Conservation (phyloP, 495 filamentous ascomycete genomes). For the Cryomyces minteri region DNA sequence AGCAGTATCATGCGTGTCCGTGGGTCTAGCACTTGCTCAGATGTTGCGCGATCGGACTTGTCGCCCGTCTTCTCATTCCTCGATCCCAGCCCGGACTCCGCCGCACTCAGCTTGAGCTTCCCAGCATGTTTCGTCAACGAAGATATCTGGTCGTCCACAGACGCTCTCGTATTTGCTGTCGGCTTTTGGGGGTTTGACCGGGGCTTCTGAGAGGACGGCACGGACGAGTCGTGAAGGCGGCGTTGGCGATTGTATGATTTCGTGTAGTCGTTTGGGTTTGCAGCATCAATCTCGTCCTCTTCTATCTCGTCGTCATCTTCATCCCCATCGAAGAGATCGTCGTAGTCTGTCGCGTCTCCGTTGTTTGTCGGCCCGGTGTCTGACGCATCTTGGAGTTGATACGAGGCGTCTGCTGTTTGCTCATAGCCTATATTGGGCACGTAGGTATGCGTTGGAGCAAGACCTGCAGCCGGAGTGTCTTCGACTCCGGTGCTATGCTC, state of each 20-base stretch:
- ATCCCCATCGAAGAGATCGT: conserved; percentile 38
- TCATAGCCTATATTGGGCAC: not conserved
- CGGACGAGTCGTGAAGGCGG: conserved; percentile 36
- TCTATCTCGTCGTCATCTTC: conserved; percentile 33
- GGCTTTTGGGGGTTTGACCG: conserved; percentile 76
- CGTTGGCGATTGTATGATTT: conserved; percentile 85
- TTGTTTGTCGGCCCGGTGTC: conserved; percentile 19
- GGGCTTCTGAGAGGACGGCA: conserved; percentile 34
- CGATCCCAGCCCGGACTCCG: conserved; percentile 34
- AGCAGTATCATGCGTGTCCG: conserved; percentile 86
- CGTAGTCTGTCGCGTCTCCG: conserved; percentile 37
- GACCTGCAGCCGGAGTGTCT: not conserved
- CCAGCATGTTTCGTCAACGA: conserved; percentile 67
- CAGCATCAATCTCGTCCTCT: conserved; percentile 36
- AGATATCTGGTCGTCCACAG: conserved; percentile 73
- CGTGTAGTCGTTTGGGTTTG: conserved; percentile 51
- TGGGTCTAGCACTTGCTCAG: conserved; percentile 83
- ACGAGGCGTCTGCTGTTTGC: not conserved
- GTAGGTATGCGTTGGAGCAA: not conserved
- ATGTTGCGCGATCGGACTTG: conserved; percentile 82
- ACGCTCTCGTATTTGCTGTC: conserved; percentile 53
- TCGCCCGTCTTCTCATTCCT: conserved; percentile 41
- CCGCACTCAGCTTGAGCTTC: conserved; percentile 71
- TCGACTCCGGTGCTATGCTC: not conserved
- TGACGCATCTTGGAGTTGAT: not conserved